Percentiles rank a stretch among this genome's conserved stretches.
Evolutionary conservation across 2,329 filamentous ascomycete genomes (phyloP).

Genomic region (Cordyceps cicadae): DNA sequence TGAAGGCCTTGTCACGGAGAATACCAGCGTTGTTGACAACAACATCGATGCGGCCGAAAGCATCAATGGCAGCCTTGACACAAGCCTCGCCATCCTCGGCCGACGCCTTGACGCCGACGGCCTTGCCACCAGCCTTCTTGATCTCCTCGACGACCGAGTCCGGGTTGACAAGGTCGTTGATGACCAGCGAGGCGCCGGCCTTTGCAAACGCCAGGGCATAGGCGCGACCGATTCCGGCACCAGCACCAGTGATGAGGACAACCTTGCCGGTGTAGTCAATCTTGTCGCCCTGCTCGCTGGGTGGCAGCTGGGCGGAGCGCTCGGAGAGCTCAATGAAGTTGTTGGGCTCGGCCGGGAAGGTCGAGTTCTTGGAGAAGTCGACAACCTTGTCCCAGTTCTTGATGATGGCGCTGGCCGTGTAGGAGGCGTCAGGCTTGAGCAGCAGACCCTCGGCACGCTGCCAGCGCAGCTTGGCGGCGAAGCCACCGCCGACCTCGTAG

Average conservation of each 20-base stretch:
- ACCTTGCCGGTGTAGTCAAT: slow-evolving; percentile 79
- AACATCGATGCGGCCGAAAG: slow-evolving; percentile 88
- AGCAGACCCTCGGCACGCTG: slow-evolving; percentile 84
- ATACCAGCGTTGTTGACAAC: slow-evolving; percentile 98
- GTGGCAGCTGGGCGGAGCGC: slow-evolving; percentile 68
- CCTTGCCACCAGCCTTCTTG: slow-evolving; percentile 78
- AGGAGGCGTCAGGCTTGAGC: slow-evolving; percentile 77
- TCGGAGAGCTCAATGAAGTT: slow-evolving; percentile 85
- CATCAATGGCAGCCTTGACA: slow-evolving; percentile 87
- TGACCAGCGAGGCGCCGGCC: slow-evolving; percentile 74
- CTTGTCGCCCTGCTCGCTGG: slow-evolving; percentile 63
- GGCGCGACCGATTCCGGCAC: slow-evolving; percentile 81
- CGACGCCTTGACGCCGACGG: slow-evolving; percentile 85
- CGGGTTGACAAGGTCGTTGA: slow-evolving; percentile 93
- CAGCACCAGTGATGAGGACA: slow-evolving; percentile 78
- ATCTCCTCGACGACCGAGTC: slow-evolving; percentile 90
- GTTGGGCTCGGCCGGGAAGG: slow-evolving; percentile 75
- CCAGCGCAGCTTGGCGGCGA: slow-evolving; percentile 90
- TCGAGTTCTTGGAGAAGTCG: slow-evolving; percentile 70
- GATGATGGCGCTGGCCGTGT: slow-evolving; percentile 81
- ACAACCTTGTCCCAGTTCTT: slow-evolving; percentile 83
- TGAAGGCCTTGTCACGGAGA: slow-evolving; percentile 93
- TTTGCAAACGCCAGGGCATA: slow-evolving; percentile 86
- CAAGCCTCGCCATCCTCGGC: slow-evolving; percentile 88
- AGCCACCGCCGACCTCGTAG: slow-evolving; percentile 88